phyloP scores from a whole-genome alignment of 768 basidiomycete species.

The Crepidotus variabilis region DNA sequence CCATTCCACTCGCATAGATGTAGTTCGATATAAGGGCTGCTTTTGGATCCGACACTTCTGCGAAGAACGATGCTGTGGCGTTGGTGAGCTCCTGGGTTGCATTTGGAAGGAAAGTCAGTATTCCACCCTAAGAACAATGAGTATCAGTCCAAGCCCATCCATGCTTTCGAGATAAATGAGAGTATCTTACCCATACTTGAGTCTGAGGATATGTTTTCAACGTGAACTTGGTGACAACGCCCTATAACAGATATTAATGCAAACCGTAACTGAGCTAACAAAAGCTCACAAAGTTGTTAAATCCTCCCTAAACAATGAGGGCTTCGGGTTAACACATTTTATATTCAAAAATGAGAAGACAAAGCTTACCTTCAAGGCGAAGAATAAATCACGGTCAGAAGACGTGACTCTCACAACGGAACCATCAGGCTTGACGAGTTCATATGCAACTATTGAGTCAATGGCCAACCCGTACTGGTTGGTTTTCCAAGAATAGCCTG shows the following conservation, averaged over 20 bases:
- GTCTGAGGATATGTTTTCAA: conserved; percentile 40
- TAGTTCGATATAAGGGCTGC: conserved; percentile 46
- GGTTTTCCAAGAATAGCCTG: conserved; percentile 64
- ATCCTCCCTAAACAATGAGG: background rate
- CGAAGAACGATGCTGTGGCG: conserved; percentile 38
- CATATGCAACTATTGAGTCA: conserved; percentile 51
- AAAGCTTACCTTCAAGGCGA: conserved; percentile 32
- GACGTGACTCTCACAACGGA: conserved; percentile 31
- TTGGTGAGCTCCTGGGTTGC: conserved; percentile 20
- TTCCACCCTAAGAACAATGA: conserved; percentile 41
- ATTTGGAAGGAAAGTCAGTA: conserved; percentile 27
- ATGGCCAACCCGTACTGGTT: conserved; percentile 58
- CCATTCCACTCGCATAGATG: conserved; percentile 31
- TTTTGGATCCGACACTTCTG: conserved; percentile 45
- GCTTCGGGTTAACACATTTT: background rate
- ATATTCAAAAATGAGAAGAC: background rate
- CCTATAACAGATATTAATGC: conserved; percentile 14
- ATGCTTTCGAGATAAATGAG: no score
- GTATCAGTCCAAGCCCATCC: background rate
- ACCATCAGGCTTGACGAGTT: conserved; percentile 57
- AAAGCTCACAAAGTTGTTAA: background rate
- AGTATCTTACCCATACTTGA: conserved; percentile 19
- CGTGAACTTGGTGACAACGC: conserved; percentile 46
- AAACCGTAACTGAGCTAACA: background rate
- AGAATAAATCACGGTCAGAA: conserved; percentile 36